Conservation (phyloP, 1,139 yeast genomes). For the Kodamaea suecica region DNA sequence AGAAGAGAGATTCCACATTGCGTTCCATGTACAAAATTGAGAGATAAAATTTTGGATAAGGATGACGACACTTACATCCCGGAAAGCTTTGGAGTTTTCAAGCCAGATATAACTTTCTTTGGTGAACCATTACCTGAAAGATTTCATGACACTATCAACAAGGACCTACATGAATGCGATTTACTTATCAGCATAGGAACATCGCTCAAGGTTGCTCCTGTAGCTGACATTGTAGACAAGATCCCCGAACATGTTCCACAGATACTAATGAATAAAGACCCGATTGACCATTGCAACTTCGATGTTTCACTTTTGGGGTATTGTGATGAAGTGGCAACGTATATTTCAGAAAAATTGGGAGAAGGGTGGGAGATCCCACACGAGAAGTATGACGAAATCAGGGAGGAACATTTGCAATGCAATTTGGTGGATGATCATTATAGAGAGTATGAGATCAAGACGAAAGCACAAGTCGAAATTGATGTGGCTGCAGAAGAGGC, state of each 20-base stretch:
- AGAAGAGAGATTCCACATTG: conserved; percentile 66
- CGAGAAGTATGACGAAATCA: conserved; percentile 24
- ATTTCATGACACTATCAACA: conserved; percentile 61
- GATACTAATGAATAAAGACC: conserved; percentile 75
- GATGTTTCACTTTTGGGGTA: conserved; percentile 79
- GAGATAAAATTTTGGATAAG: conserved; percentile 38
- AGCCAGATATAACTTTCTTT: conserved; percentile 94
- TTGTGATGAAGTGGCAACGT: conserved; percentile 83
- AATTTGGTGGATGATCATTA: conserved; percentile 20
- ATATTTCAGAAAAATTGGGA: conserved; percentile 47
- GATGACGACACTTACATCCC: conserved; percentile 29
- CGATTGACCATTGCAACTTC: conserved; percentile 62
- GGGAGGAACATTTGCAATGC: conserved; percentile 18
- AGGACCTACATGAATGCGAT: conserved; percentile 65
- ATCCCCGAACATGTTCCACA: conserved; percentile 76
- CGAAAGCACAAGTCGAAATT: background rate
- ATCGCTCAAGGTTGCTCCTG: conserved; percentile 92
- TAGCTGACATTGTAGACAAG: conserved; percentile 68
- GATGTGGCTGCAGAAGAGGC: background rate
- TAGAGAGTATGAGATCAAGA: conserved; percentile 15
- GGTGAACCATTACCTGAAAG: conserved; percentile 81
- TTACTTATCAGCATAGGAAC: conserved; percentile 87
- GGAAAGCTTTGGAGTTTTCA: conserved; percentile 76
- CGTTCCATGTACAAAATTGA: conserved; percentile 49
- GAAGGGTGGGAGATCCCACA: conserved; percentile 64